A percentile compares a stretch with the other conserved stretches of the same genome.
Conservation (phyloP, 2,329 filamentous ascomycete species). For the Ceratocystiopsis sp. region DNA sequence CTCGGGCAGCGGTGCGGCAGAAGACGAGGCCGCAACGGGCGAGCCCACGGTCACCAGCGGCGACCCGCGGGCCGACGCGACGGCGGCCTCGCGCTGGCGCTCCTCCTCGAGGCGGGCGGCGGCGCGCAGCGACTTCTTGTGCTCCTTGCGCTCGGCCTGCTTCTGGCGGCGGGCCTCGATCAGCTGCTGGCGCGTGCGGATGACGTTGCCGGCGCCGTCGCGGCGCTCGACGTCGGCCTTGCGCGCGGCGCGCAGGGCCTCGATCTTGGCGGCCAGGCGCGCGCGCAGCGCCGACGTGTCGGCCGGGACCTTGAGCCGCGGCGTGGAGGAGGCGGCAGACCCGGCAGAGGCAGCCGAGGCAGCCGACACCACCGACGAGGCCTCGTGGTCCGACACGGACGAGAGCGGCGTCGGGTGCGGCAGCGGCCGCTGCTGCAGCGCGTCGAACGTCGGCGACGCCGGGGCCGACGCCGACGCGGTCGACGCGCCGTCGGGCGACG, state of each 20-base stretch:
- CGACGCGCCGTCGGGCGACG: slow-evolving; percentile 16
- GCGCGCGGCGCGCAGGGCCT: slow-evolving; percentile 65
- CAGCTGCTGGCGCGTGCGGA: slow-evolving; percentile 75
- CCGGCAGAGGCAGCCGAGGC: background rate
- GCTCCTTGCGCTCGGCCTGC: slow-evolving; percentile 67
- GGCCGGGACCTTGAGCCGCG: slow-evolving; percentile 25
- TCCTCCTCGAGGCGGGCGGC: slow-evolving; percentile 70
- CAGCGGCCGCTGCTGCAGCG: slow-evolving; percentile 8
- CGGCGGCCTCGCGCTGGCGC: slow-evolving; percentile 41
- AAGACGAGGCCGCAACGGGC: slow-evolving; percentile 19
- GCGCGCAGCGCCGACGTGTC: slow-evolving; percentile 61
- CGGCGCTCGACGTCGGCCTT: slow-evolving; percentile 47
- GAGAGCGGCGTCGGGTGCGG: no score
- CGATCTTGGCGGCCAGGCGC: slow-evolving; percentile 66
- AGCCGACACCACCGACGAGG: slow-evolving; percentile 13
- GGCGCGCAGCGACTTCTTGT: slow-evolving; percentile 71
- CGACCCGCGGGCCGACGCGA: slow-evolving; percentile 42
- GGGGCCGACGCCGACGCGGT: slow-evolving; percentile 19
- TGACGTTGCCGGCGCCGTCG: slow-evolving; percentile 57
- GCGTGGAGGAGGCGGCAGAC: background rate
- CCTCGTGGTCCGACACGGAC: no score
- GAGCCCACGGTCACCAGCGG: slow-evolving; percentile 17
- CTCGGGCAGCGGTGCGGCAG: slow-evolving; percentile 29
- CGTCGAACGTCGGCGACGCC: slow-evolving; percentile 47
- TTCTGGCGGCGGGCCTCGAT: slow-evolving; percentile 80